These are phyloP conservation scores for Magnaporthiopsis rhizophila DNA, from an alignment of 2,329 filamentous ascomycete genomes.

Conservation along the genomic window DNA sequence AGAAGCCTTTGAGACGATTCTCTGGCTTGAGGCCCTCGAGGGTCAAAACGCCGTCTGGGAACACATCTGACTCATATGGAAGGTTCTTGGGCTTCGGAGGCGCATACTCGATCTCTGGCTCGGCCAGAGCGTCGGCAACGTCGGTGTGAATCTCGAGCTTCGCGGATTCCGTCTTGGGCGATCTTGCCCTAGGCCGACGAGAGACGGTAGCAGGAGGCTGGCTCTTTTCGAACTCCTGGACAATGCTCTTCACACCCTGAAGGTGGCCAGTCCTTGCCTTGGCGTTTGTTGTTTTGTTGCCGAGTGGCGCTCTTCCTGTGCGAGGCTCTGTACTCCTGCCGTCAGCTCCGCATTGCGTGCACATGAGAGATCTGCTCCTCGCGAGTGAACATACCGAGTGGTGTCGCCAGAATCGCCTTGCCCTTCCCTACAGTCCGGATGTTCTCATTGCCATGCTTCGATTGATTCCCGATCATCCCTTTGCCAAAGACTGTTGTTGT, in stretches of 20 bases:
- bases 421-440: slow-evolving; percentile 41
- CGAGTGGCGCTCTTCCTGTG: slow-evolving; percentile 66
- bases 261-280: slow-evolving; percentile 56
- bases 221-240: slow-evolving; percentile 55
- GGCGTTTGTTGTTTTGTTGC: slow-evolving; percentile 93
- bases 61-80: slow-evolving; percentile 62
- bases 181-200: slow-evolving; percentile 51
- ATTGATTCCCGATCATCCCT: slow-evolving; percentile 45
- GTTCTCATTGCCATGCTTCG: slow-evolving; percentile 47
- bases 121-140: slow-evolving; percentile 37
- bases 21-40: slow-evolving; percentile 50
- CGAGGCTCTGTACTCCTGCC: slow-evolving; percentile 43
- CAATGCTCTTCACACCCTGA: slow-evolving; percentile 53
- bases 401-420: slow-evolving; percentile 67
- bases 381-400: slow-evolving; percentile 53
- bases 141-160: slow-evolving; percentile 58
- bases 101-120: slow-evolving; percentile 83
- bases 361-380: too few relatives aligned
- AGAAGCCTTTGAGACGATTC: slow-evolving; percentile 55
- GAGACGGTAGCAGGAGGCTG: slow-evolving; percentile 49
- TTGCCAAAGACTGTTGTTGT: slow-evolving; percentile 48
- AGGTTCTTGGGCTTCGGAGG: slow-evolving; percentile 63
- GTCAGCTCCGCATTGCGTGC: slow-evolving; percentile 7
- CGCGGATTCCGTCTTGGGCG: slow-evolving; percentile 42
- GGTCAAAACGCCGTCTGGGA: slow-evolving; percentile 48